Percentiles rank a stretch among this genome's conserved stretches.
Conservation (phyloP, 352 stramenopile species). For the Pythium grandisporangium region DNA sequence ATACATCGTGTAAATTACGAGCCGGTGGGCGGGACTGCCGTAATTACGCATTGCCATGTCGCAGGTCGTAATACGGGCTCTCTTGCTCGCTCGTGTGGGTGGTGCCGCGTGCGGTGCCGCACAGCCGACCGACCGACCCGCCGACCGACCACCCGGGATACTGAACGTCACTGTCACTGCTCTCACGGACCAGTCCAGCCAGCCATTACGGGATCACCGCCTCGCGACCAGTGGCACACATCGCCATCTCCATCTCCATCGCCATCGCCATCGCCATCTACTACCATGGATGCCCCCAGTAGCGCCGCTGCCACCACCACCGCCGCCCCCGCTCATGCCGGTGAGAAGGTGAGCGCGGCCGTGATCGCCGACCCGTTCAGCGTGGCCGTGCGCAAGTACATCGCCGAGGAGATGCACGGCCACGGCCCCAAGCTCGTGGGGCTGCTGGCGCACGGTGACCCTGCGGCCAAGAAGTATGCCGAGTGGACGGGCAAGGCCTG, state of each 20-base stretch:
- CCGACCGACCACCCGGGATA: neutral
- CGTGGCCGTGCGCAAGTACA: conserved; percentile 75
- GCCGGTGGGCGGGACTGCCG: too few relatives aligned
- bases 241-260: conserved; percentile 10
- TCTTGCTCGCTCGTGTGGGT: too few relatives aligned
- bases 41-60: too few relatives aligned
- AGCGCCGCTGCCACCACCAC: conserved; percentile 6
- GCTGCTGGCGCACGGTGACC: conserved; percentile 93
- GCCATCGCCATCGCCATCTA: neutral
- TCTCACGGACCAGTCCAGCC: too few relatives aligned
- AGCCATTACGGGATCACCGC: too few relatives aligned
- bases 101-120: conserved; percentile 8
- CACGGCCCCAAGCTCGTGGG: conserved; percentile 84
- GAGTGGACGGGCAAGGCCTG: conserved; percentile 96
- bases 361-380: conserved; percentile 85
- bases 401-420: conserved; percentile 62
- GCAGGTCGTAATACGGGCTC: too few relatives aligned
- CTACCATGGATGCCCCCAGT: too few relatives aligned
- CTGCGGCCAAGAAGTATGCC: conserved; percentile 92
- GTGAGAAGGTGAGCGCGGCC: conserved; percentile 64
- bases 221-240: too few relatives aligned
- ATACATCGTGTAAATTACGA: neutral
- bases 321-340: conserved; percentile 1
- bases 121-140: neutral
- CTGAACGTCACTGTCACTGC: too few relatives aligned